Base-by-base conservation (phyloP, 768 basidiomycete genomes). In the Trametes cinnabarina region DNA sequence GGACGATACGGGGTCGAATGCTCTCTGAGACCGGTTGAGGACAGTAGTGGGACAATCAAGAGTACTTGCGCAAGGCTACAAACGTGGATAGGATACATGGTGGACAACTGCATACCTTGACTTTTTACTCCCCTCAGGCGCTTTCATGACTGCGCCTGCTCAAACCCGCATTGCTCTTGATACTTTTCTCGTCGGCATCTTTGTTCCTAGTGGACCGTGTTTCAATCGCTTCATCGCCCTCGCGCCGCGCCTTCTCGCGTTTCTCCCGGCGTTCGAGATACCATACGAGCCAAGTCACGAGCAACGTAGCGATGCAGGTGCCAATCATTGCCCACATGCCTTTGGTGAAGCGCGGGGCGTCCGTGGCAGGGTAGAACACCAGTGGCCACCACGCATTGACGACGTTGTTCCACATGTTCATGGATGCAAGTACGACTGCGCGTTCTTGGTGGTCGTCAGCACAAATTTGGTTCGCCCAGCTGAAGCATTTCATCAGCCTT, bases 391-490 rank as follows among this genome's bases (percentile, higher is more conserved):
- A 86, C 0, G 84, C 83, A 64, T 86, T 86, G 43, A 87, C 69
- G 32, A 76, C 82, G 65, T 86, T 87, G 71, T 82, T 85, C 79
- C 85, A 86, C 82, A 86, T 84, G 69, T 90, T 90, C 89, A 92
- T 90, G 6, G 83, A 85, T 23, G 85, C 87, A 15, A 91, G 76
- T 3, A 90, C 86, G 39, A 90, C 73, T 4, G 77, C 82, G 42
- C 88, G 80, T 64, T 88, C 85, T 67, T 85, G 82, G 64, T 85
- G 77, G 69, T 91, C 86, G 62, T 88, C 83, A 25, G 82, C 79
- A 56, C 85, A 86, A 49, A 88, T 80, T 66, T 88, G 85, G 68
- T 91, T 91, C n/a, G 88, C 87, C 89, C 90, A 90, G 14, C 83
- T 85, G 49, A 19, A n/a, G 23, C 34, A 39, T 51, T 11, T 26